Evolutionary conservation across 2,329 filamentous ascomycete species (phyloP), one percentile per base, ranked within the genome.

Genomic region (Colletotrichum eremochloae): DNA sequence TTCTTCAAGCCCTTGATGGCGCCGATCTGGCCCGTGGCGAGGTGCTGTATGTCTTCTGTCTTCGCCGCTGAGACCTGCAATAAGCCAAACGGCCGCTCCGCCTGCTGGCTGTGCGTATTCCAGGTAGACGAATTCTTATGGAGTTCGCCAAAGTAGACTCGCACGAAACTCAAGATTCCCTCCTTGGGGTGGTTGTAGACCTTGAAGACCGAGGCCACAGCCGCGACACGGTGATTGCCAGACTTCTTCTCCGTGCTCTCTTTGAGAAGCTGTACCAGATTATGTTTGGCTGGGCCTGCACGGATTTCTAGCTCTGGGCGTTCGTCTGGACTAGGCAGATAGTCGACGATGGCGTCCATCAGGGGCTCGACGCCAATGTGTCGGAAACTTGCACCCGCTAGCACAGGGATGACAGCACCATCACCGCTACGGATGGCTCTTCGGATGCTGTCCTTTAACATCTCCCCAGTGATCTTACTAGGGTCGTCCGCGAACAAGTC

Each of bases 351-450:
- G 48, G 94, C 94, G 80, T 98, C 95, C 65, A 98, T 88, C 31
- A 99, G 86, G 38, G 95, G 94, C 80, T 98, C 94, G 5, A 98
- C 95, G 9, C 96, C 96, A 74, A 98, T 94, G 75, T 98, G 97
- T 53, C 93, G 91, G 81, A 98, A 95, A 80, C 95, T 98, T 6
- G 96, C 95, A 2, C 96, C 96, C 0, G 94, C 94, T 81, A 97
- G 97, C 0, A 98, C 88, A 0, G 96, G 96, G 55, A 96, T 93
- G 24, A 97, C 85, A n/a, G 84, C 85, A 63, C 94, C 94, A 12
- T 92, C 88, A 1, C 91, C 89, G 58, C 86, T 85, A 7, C 91
- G 85, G 7, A 97, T 89, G 50, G 91, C 91, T 57, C 91, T 88
- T 44, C 95, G 90, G 42, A 99, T 88, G 73, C 93, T 93, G 65